These are phyloP conservation scores for Trametes gibbosa DNA, from an alignment of 768 basidiomycete species.

Conservation along the genomic window DNA sequence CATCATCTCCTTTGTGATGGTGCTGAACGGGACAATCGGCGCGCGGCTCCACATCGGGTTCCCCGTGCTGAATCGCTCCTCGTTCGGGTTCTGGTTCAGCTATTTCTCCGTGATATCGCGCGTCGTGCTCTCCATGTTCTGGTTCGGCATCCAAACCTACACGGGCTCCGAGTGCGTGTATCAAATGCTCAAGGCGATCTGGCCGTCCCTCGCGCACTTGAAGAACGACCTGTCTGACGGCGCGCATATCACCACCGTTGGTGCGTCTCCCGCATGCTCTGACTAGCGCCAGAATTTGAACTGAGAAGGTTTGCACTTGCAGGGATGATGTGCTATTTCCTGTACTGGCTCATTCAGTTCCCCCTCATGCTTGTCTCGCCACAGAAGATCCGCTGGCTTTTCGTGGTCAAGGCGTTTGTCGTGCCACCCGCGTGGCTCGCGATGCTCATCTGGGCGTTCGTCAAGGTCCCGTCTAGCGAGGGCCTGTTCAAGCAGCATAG, in stretches of 20 bases:
- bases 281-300: background rate
- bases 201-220: slow-evolving; percentile 66
- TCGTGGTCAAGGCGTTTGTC: slow-evolving; percentile 57
- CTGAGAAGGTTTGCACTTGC: background rate
- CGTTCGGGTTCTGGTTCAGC: slow-evolving; percentile 88
- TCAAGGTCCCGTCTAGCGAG: slow-evolving; percentile 54
- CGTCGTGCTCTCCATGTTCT: slow-evolving; percentile 74
- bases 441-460: slow-evolving; percentile 79
- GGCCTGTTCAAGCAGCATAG: slow-evolving; percentile 57
- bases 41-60: slow-evolving; percentile 78
- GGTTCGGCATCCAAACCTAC: slow-evolving; percentile 71
- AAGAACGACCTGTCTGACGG: slow-evolving; percentile 59
- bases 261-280: slow-evolving; percentile 32
- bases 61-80: slow-evolving; percentile 76
- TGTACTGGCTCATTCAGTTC: slow-evolving; percentile 74
- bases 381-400: slow-evolving; percentile 73
- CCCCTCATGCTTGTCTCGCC: slow-evolving; percentile 77
- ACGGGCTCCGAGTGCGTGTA: slow-evolving; percentile 70
- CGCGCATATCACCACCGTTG: slow-evolving; percentile 59
- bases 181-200: slow-evolving; percentile 82
- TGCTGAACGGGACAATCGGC: slow-evolving; percentile 76
- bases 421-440: slow-evolving; percentile 46
- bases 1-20: slow-evolving; percentile 70
- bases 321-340: slow-evolving; percentile 71
- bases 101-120: slow-evolving; percentile 83